Evolutionary conservation across 116 monocot species (phyloP).

Genomic region (Papilionanthe hybrid): DNA sequence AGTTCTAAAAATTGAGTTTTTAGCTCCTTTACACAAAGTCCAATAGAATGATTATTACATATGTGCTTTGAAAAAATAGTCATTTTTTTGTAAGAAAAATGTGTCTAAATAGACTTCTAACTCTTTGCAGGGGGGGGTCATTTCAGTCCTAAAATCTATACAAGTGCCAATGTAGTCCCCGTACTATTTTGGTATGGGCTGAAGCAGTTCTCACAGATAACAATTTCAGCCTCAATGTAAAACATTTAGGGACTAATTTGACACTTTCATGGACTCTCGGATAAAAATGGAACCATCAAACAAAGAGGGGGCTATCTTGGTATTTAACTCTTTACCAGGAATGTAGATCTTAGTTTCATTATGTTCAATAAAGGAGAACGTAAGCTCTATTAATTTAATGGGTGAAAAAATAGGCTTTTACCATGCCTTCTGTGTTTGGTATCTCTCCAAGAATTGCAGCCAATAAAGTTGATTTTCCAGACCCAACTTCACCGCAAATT

Average conservation of each 20-base stretch:
- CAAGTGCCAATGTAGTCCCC: no score
- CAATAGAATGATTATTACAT: background rate
- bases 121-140: no score
- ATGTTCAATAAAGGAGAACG: background rate
- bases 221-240: no score
- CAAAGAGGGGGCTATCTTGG: no score
- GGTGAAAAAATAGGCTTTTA: slow-evolving; percentile 17
- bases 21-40: background rate
- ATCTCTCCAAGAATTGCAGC: slow-evolving; percentile 84
- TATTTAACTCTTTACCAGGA: background rate
- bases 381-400: background rate
- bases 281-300: no score
- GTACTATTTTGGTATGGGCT: no score
- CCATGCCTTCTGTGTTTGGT: slow-evolving; percentile 53
- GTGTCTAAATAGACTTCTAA: no score
- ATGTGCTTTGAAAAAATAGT: background rate
- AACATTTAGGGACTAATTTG: no score
- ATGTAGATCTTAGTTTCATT: background rate
- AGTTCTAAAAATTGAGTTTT: background rate
- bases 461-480: slow-evolving; percentile 82
- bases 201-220: no score
- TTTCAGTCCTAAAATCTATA: no score
- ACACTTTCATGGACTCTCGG: no score
- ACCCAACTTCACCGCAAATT: slow-evolving; percentile 93
- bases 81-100: no score